Conservation (phyloP, 2,329 filamentous ascomycete species). For the Colletotrichum camelliae region DNA sequence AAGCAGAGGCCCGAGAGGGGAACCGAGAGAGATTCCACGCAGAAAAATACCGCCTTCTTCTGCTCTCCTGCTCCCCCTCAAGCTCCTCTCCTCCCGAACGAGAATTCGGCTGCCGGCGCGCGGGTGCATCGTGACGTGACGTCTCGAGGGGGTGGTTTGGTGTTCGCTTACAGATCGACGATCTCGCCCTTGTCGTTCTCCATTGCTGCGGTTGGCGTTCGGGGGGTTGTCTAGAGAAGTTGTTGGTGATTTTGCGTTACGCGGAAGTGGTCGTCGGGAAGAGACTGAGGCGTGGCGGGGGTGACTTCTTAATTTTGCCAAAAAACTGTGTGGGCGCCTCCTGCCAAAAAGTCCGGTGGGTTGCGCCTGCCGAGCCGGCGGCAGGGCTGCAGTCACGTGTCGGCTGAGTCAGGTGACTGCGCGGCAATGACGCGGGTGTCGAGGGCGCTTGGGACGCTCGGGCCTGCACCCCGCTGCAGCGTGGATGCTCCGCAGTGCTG, state of each 20-base stretch:
- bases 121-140: neutral
- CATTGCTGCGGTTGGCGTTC: conserved; percentile 71
- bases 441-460: neutral
- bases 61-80: neutral
- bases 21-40: neutral
- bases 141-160: conserved; percentile 1
- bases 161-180: conserved; percentile 87
- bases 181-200: conserved; percentile 99
- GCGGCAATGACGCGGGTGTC: conserved; percentile 33
- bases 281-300: conserved; percentile 5
- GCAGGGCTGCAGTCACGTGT: conserved; percentile 43
- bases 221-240: conserved; percentile 34
- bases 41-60: neutral
- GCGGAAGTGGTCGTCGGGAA: conserved; percentile 20
- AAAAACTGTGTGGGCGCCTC: conserved; percentile 26
- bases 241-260: conserved; percentile 28
- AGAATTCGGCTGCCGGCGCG: neutral
- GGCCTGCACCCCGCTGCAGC: neutral
- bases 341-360: conserved; percentile 25
- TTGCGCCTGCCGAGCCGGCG: neutral
- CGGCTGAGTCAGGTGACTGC: conserved; percentile 34
- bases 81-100: neutral
- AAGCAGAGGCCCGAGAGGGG: neutral
- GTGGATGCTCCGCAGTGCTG: neutral
- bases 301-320: conserved; percentile 16